Percentiles rank a stretch among this genome's conserved stretches.
Conservation (phyloP, 2,329 filamentous ascomycete genomes). For the Curvularia lunata region DNA sequence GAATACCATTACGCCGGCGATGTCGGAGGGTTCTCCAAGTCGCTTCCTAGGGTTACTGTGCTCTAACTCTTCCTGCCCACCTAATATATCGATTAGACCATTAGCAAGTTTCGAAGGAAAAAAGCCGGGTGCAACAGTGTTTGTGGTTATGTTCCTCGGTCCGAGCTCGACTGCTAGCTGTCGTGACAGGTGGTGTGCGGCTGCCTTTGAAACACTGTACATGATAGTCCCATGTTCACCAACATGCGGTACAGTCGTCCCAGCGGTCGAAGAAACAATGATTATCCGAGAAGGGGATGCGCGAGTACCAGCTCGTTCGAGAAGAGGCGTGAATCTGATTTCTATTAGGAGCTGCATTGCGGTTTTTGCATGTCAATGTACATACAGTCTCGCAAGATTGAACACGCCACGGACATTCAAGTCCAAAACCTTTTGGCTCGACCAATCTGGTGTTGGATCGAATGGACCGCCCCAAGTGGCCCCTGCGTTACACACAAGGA, state of each 20-base stretch:
- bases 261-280: slow-evolving; percentile 46
- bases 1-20: slow-evolving; percentile 48
- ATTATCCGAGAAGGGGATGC: slow-evolving; percentile 48
- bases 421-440: slow-evolving; percentile 48
- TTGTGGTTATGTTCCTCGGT: slow-evolving; percentile 49
- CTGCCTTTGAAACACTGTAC: slow-evolving; percentile 51
- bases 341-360: not conserved
- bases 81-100: slow-evolving; percentile 47
- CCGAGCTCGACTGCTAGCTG: slow-evolving; percentile 51
- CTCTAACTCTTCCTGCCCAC: slow-evolving; percentile 51
- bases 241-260: slow-evolving; percentile 46
- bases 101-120: slow-evolving; percentile 49
- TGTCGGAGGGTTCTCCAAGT: slow-evolving; percentile 46
- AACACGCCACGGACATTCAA: slow-evolving; percentile 51
- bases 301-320: slow-evolving; percentile 40
- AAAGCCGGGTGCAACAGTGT: slow-evolving; percentile 50
- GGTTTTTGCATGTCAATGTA: not conserved
- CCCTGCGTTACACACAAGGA: slow-evolving; percentile 50
- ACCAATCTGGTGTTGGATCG: slow-evolving; percentile 46
- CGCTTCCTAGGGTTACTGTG: slow-evolving; percentile 42
- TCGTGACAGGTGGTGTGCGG: slow-evolving; percentile 48
- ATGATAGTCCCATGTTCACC: slow-evolving; percentile 50
- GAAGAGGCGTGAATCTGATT: slow-evolving; percentile 45
- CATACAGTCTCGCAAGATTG: slow-evolving; percentile 47
- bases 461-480: slow-evolving; percentile 50